Conservation (phyloP, 352 stramenopile species). For the Phytophthora niederhauseri region DNA sequence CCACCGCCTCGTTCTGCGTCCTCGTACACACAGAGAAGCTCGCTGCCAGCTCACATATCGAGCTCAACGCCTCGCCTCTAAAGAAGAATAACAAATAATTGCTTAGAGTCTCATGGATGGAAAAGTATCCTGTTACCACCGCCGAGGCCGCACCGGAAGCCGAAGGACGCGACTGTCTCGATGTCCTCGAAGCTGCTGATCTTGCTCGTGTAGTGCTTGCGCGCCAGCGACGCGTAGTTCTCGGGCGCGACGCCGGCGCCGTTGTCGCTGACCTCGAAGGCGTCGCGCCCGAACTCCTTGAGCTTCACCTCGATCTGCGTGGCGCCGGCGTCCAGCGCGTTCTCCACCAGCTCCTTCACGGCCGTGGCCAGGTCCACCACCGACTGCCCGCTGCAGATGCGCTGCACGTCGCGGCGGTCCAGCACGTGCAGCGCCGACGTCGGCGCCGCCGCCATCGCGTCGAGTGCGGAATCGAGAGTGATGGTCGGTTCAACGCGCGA, state of each 20-base stretch:
- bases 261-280: conserved; percentile 97
- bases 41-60: conserved; percentile 91
- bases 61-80: conserved; percentile 96
- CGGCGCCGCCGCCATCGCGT: neutral
- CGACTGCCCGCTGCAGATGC: conserved; percentile 92
- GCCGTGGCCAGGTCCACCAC: conserved; percentile 95
- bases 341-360: conserved; percentile 98
- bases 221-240: conserved; percentile 83
- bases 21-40: conserved; percentile 91
- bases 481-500: conserved; percentile 11
- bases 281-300: conserved; percentile 90
- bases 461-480: conserved; percentile 22
- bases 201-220: conserved; percentile 97
- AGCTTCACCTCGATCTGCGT: conserved; percentile 90
- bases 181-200: conserved; percentile 96
- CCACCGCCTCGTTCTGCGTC: conserved; percentile 72
- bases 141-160: conserved; percentile 83
- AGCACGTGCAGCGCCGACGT: conserved; percentile 45
- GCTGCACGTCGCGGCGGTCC: conserved; percentile 55
- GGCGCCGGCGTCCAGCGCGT: conserved; percentile 81
- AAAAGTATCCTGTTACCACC: no score
- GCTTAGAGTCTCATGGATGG: no score
- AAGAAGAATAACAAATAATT: conserved; percentile 5
- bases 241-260: conserved; percentile 84
- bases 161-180: conserved; percentile 86